These are phyloP conservation scores for Penicillium goetzii DNA, from an alignment of 495 filamentous ascomycete genomes.

Conservation along the genomic window DNA sequence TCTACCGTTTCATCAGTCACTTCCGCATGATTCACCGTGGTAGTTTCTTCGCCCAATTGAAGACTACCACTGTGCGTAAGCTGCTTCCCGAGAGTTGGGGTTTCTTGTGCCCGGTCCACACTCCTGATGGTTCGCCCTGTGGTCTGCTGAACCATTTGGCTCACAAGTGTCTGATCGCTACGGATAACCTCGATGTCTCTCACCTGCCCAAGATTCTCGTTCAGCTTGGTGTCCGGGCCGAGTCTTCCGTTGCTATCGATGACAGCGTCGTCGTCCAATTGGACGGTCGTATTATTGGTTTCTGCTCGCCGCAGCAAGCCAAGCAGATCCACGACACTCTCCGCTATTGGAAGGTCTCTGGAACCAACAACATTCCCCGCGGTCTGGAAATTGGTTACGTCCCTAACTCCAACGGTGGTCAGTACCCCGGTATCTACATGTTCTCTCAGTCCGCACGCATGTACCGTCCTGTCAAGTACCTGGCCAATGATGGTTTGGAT, in stretches of 20 bases:
- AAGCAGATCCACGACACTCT: constrained; percentile 78
- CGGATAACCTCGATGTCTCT: constrained; percentile 68
- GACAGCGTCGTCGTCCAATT: constrained; percentile 88
- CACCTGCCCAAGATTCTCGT: constrained; percentile 70
- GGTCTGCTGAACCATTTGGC: constrained; percentile 93
- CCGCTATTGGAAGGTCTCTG: constrained; percentile 93
- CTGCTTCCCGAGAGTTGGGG: constrained; percentile 96
- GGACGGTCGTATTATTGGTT: constrained; percentile 87
- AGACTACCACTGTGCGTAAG: constrained; percentile 96
- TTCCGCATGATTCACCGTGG: constrained; percentile 99
- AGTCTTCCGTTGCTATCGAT: constrained; percentile 71
- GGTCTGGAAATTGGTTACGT: constrained; percentile 92
- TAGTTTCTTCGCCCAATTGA: constrained; percentile 96
- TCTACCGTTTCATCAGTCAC: constrained; percentile 97
- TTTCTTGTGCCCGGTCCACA: constrained; percentile 96
- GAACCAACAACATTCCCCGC: constrained; percentile 77
- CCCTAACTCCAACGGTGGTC: constrained; percentile 81
- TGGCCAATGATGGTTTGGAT: constrained; percentile 81
- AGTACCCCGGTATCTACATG: constrained; percentile 96
- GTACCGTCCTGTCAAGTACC: constrained; percentile 89
- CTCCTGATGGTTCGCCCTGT: constrained; percentile 93
- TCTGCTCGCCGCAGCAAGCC: constrained; percentile 82
- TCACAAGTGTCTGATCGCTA: constrained; percentile 91
- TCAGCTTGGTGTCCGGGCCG: constrained; percentile 74
- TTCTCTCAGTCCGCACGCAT: constrained; percentile 82